Percentiles rank a stretch among this genome's conserved stretches.
phyloP scores from a whole-genome alignment of 2,329 filamentous ascomycete species.

The Neopestalotiopsis clavispora region DNA sequence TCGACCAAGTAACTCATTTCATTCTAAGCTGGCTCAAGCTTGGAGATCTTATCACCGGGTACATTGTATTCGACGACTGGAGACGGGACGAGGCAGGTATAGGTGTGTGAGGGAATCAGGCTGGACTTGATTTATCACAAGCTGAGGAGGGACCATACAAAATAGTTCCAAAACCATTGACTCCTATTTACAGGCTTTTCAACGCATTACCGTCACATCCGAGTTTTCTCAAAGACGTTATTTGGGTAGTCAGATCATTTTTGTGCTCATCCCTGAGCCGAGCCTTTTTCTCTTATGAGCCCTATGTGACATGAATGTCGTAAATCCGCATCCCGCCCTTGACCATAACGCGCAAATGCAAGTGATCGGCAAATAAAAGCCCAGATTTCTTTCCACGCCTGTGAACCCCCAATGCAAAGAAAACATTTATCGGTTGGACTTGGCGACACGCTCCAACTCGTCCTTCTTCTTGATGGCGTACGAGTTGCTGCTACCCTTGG shows the following conservation, averaged over 20 bases:
- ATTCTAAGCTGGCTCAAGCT: too few species aligned
- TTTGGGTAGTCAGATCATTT: slow-evolving; percentile 41
- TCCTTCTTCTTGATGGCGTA: slow-evolving; percentile 99
- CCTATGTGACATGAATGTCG: slow-evolving; percentile 50
- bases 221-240: slow-evolving; percentile 28
- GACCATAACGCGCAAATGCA: slow-evolving; percentile 52
- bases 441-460: slow-evolving; percentile 99
- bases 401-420: slow-evolving; percentile 41
- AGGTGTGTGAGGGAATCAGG: not conserved
- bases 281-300: slow-evolving; percentile 43
- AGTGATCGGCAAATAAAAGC: slow-evolving; percentile 38
- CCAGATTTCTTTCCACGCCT: slow-evolving; percentile 44
- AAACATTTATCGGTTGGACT: slow-evolving; percentile 96
- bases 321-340: slow-evolving; percentile 46
- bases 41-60: too few species aligned
- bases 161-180: not conserved
- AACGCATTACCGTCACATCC: slow-evolving; percentile 5
- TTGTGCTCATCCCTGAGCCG: slow-evolving; percentile 37
- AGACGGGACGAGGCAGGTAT: not conserved
- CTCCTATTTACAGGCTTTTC: slow-evolving; percentile 14
- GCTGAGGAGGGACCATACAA: not conserved
- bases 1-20: too few species aligned
- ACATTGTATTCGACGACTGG: not conserved
- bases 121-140: not conserved
- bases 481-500: slow-evolving; percentile 99